These are phyloP conservation scores for Jacaranda mimosifolia DNA, from an alignment of 257 asterid genomes.

Conservation along the genomic window DNA sequence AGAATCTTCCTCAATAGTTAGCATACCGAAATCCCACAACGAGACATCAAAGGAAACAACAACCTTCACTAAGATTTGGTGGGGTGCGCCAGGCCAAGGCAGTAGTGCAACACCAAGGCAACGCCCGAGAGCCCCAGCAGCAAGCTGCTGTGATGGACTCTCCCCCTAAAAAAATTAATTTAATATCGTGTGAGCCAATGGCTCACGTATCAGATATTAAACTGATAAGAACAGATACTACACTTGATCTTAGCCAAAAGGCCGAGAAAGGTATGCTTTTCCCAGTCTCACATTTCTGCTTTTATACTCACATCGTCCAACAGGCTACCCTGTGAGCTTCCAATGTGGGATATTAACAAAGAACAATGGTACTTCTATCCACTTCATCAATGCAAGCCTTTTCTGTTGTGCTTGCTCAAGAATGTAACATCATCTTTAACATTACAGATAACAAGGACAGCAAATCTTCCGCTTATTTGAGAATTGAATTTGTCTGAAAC, in stretches of 20 bases:
- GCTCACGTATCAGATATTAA: conserved; percentile 35
- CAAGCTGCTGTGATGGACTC: conserved; percentile 21
- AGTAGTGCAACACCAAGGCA: conserved; percentile 33
- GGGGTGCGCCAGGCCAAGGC: conserved; percentile 37
- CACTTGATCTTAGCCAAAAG: conserved; percentile 76
- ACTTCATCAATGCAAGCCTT: too few species aligned
- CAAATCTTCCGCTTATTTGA: too few species aligned
- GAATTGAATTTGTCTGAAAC: too few species aligned
- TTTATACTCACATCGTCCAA: not conserved
- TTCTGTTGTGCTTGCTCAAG: too few species aligned
- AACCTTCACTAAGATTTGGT: not conserved
- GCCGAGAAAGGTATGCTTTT: conserved; percentile 68
- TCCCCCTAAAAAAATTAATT: conserved; percentile 26
- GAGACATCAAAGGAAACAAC: too few species aligned
- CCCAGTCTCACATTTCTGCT: not conserved
- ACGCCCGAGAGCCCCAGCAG: conserved; percentile 31
- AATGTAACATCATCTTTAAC: too few species aligned
- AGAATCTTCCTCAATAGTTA: too few species aligned
- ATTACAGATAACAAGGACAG: too few species aligned
- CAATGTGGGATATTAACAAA: too few species aligned
- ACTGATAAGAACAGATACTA: conserved; percentile 49
- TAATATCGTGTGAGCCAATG: conserved; percentile 28
- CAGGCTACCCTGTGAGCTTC: too few species aligned
- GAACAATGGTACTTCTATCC: too few species aligned
- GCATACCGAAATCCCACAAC: too few species aligned